phyloP scores from a whole-genome alignment of 1,284 basidiomycete genomes.

The Fomes fomentarius region DNA sequence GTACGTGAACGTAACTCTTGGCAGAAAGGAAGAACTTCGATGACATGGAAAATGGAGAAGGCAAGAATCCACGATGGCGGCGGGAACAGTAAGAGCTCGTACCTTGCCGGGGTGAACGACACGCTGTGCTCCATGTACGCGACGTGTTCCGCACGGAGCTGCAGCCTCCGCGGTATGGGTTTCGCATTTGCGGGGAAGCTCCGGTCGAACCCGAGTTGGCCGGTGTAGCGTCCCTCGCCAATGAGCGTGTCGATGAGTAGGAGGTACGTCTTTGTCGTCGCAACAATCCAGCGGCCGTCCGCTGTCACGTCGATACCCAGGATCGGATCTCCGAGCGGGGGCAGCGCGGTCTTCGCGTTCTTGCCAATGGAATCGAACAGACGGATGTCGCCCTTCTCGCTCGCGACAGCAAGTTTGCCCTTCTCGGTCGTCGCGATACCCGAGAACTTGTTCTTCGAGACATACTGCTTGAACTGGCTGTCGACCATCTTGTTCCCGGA shows the following conservation, averaged over 20 bases:
- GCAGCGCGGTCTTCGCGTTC: conserved; percentile 98
- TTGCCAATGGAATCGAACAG: conserved; percentile 97
- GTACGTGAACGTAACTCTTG: too few relatives aligned
- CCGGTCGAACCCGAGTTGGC: conserved; percentile 90
- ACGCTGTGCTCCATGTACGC: conserved; percentile 94
- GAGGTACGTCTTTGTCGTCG: conserved; percentile 94
- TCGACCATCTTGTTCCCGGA: conserved; percentile 94
- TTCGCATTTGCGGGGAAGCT: conserved; percentile 95
- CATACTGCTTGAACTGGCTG: conserved; percentile 95
- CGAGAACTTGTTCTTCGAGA: conserved; percentile 94
- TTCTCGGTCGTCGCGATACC: conserved; percentile 87
- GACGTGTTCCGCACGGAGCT: conserved; percentile 91
- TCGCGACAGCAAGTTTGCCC: conserved; percentile 92
- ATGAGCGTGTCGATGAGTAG: conserved; percentile 96
- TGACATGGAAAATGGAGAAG: not conserved
- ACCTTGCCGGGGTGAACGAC: conserved; percentile 92
- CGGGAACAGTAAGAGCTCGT: conserved; percentile 19
- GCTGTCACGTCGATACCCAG: conserved; percentile 94
- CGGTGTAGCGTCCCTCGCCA: conserved; percentile 87
- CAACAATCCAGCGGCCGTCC: conserved; percentile 94
- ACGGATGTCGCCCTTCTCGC: conserved; percentile 96
- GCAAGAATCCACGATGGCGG: not conserved
- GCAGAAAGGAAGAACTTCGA: too few relatives aligned
- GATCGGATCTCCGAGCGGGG: conserved; percentile 95
- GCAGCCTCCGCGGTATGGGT: conserved; percentile 88